phyloP scores from a whole-genome alignment of 192 early-diverging fungal species.

The Jimgerdemannia flammicorona region DNA sequence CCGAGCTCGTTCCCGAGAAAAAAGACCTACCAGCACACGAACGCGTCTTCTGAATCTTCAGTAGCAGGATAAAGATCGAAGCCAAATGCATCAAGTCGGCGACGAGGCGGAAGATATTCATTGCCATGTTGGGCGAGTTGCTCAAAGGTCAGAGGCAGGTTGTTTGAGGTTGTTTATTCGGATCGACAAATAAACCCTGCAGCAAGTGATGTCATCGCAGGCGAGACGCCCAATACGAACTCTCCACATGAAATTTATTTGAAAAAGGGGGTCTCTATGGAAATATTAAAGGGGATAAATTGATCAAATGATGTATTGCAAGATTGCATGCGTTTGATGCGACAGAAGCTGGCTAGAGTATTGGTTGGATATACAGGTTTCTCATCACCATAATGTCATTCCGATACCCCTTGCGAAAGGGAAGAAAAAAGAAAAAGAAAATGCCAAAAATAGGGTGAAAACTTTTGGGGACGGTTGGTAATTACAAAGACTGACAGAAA shows the following conservation, averaged over 20 bases:
- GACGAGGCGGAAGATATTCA: slow-evolving; percentile 92
- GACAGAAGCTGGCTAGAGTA: too few relatives aligned
- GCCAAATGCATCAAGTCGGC: slow-evolving; percentile 94
- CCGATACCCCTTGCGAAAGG: neutral
- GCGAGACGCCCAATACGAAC: neutral
- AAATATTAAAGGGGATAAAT: neutral
- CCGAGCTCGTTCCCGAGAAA: neutral
- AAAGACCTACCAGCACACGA: slow-evolving; percentile 72
- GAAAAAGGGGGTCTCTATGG: neutral
- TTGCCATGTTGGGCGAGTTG: slow-evolving; percentile 18
- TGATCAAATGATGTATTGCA: too few relatives aligned
- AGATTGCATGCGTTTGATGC: too few relatives aligned
- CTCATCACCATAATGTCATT: too few relatives aligned
- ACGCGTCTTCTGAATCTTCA: slow-evolving; percentile 87
- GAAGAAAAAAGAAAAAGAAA: neutral
- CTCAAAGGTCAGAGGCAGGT: too few relatives aligned
- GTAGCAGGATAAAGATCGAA: slow-evolving; percentile 89
- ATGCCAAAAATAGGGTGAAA: neutral
- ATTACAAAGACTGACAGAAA: neutral
- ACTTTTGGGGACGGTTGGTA: neutral
- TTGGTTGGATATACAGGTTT: too few relatives aligned
- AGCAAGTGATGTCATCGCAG: too few relatives aligned
- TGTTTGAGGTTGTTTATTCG: too few relatives aligned
- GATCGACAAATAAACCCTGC: too few relatives aligned
- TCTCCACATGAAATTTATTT: neutral